These are phyloP conservation scores for Neofusicoccum laricinum DNA, from an alignment of 2,329 filamentous ascomycete genomes.

Conservation along the genomic window DNA sequence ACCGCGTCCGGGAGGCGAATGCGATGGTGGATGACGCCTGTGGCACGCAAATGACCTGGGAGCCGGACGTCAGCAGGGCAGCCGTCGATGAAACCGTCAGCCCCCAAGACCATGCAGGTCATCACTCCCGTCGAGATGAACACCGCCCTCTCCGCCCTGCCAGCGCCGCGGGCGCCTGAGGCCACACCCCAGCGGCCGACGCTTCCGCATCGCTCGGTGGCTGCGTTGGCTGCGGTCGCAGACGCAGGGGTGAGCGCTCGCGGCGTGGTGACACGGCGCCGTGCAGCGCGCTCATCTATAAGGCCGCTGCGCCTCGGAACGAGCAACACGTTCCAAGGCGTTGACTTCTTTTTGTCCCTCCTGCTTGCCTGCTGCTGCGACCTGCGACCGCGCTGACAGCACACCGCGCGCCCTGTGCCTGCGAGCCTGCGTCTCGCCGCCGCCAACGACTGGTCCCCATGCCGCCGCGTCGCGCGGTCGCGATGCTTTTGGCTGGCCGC, in stretches of 20 bases:
- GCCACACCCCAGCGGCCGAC: background rate
- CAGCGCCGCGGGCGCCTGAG: background rate
- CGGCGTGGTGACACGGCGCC: background rate
- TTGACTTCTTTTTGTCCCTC: constrained; percentile 3
- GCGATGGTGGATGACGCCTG: constrained; percentile 5
- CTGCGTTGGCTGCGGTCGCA: background rate
- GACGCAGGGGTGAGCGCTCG: background rate
- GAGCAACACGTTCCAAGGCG: background rate
- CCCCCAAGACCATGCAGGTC: background rate
- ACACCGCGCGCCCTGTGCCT: background rate
- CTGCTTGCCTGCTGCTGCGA: background rate
- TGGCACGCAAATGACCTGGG: background rate
- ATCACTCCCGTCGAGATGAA: background rate
- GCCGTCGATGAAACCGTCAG: constrained; percentile 1
- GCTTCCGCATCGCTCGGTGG: background rate
- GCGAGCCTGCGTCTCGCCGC: background rate
- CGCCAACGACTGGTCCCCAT: background rate
- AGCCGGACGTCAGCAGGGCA: background rate
- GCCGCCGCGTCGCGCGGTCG: background rate
- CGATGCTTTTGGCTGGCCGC: background rate
- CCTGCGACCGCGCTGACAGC: background rate
- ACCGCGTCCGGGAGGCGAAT: background rate
- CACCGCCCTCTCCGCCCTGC: background rate
- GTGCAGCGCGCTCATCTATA: constrained; percentile 7
- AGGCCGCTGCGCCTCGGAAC: constrained; percentile 9